Base-by-base conservation (phyloP, 1,139 yeast species). In the Ogataea hybrid region DNA sequence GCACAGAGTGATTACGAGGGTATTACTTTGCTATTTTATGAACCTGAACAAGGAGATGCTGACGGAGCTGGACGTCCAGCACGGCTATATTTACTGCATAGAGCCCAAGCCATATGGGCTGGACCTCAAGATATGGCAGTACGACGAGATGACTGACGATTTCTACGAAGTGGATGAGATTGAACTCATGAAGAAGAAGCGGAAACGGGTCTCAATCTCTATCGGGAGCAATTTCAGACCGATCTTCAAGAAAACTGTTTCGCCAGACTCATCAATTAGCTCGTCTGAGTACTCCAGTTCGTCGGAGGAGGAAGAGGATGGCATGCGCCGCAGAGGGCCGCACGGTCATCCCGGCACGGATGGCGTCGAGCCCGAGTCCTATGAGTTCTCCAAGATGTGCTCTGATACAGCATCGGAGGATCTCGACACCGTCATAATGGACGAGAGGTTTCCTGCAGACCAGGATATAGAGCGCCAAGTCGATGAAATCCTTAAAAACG, bases 41-140 rank as follows among this genome's bases (percentile, higher is more conserved):
- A 61, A 62, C 35, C 48, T 61, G 31, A 53, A 52, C 38, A 59
- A 56, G 41, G 64, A 61, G 37, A 58, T 62, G 64, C 38, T 62
- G 35, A 62, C 65, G 5, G 66, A 62, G 41, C 48, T 62, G 41
- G 65, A 61, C 30, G 61, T 62, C n/a, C 62, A 59, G 32, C 62
- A 59, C 28, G 58, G 59, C 5, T 58, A 39, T 32, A 58, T 62
- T 7, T 62, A 62, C 41, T 62, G 65, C 48, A 48, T 62, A 22
- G 65, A 61, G 47, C 66, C 66, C 22, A 62, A 62, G 46, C 65
- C 66, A 3, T 62, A 62, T 46, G 66, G 66, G 6, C 43, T 62
- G 25, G 65, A 61, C 42, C 50, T 62, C 37, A 61, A 59, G 38
- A 58, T 62, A n/a, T 62, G 64, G 63, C 60, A 59, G 29, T 62